Evolutionary conservation across 768 basidiomycete genomes (phyloP), one percentile per base, ranked within the genome.

Genomic region (Suillus brevipes): DNA sequence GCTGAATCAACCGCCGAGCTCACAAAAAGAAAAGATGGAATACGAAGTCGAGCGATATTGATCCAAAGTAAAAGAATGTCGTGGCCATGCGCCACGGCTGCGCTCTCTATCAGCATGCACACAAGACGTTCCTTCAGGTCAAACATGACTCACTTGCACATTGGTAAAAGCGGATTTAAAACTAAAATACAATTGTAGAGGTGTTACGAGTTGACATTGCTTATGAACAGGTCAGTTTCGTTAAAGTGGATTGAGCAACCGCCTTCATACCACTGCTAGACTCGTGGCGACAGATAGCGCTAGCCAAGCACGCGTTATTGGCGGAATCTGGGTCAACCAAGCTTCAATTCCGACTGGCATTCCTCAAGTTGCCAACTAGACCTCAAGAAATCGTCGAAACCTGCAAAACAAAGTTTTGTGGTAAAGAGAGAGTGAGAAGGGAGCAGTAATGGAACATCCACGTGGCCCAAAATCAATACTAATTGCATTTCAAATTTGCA

Each of bases 1-100:
- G 16, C 28, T 31, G n/a, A 43, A 20, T 34, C 1, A n/a, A 31
- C 6, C 20, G 25, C 42, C 13, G 25, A 13, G 81, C 95, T 76
- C 74, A 97, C 97, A 99, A 97, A 84, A 99, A 99, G 83, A 98
- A 98, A 61, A 99, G 84, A 75, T 99, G 97, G 78, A 99, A 97
- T 65, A 97, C 84, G 70, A 98, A 94, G 77, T 99, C 97, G 25
- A 99, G 80, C 5, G 92, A 94, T 73, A 99, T 87, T 1, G 90
- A 86, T 13, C 97, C 97, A 78, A 98, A 99, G 78, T 96, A 99
- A 71, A 95, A 90, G 84, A 99, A 99, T 13, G 92, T 97, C 36
- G 95, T 96, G 49, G 90, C 77, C 55, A 88, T 84, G 36, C 97
- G 85, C 95, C 95, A 98, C 69, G 89, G 83, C 94, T 97, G 18